These are phyloP conservation scores for Penicillium herquei DNA, from an alignment of 495 filamentous ascomycete genomes.

Conservation along the genomic window DNA sequence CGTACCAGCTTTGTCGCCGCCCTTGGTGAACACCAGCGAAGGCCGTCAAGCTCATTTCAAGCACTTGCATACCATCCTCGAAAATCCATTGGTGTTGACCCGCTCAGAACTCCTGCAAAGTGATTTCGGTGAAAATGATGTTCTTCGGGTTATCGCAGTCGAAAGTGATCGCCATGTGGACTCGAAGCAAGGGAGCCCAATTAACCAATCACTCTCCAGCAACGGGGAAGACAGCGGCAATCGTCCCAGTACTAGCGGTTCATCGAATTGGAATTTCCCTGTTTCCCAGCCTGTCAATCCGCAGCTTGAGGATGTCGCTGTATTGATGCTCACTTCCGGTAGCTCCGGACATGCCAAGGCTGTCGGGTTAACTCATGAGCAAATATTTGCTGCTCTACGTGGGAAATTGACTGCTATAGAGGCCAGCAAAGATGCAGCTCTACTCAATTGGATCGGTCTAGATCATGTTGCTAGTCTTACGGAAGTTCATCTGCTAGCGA, in stretches of 20 bases:
- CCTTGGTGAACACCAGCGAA: not conserved
- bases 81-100: not conserved
- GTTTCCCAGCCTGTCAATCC: no score
- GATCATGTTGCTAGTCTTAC: slow-evolving; percentile 55
- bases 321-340: slow-evolving; percentile 59
- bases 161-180: not conserved
- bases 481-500: slow-evolving; percentile 50
- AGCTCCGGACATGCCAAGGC: slow-evolving; percentile 56
- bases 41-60: not conserved
- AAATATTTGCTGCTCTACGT: slow-evolving; percentile 44
- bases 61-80: not conserved
- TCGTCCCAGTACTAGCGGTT: no score
- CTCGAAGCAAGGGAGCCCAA: not conserved
- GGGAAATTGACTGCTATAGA: slow-evolving; percentile 33
- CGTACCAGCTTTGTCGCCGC: not conserved
- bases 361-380: slow-evolving; percentile 42
- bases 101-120: not conserved
- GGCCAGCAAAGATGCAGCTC: slow-evolving; percentile 27
- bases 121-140: not conserved
- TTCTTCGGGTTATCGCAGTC: not conserved
- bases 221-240: no score
- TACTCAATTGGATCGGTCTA: slow-evolving; percentile 47
- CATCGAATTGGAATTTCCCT: no score
- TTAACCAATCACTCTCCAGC: not conserved
- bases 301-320: not conserved